A percentile compares a stretch with the other conserved stretches of the same genome.
Conservation (phyloP, 495 filamentous ascomycete genomes). For the Barbatosphaeria neglecta region DNA sequence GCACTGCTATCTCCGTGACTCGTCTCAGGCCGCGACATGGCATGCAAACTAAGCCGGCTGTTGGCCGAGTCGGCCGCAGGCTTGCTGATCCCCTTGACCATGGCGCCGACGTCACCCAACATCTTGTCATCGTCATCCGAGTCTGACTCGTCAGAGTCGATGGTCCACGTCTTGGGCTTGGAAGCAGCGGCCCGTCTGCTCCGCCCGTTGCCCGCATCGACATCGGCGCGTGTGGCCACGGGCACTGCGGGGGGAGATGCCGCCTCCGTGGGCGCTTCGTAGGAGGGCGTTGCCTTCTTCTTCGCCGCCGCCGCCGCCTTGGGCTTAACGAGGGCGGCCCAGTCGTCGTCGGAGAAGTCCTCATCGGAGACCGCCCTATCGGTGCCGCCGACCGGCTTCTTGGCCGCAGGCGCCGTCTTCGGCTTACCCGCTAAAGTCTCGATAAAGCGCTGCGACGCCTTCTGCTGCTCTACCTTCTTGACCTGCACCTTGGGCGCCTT, state of each 20-base stretch:
- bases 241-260: slow-evolving; percentile 10
- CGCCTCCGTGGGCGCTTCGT: no score
- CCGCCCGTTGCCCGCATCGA: slow-evolving; percentile 14
- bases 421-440: slow-evolving; percentile 30
- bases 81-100: slow-evolving; percentile 81
- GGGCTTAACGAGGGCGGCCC: slow-evolving; percentile 32
- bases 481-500: slow-evolving; percentile 35
- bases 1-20: slow-evolving; percentile 34
- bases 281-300: slow-evolving; percentile 15
- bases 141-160: slow-evolving; percentile 25
- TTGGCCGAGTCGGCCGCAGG: slow-evolving; percentile 31
- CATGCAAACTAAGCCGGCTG: slow-evolving; percentile 55
- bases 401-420: slow-evolving; percentile 15
- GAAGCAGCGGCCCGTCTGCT: slow-evolving; percentile 28
- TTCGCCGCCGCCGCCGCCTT: no score
- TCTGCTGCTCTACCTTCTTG: slow-evolving; percentile 8
- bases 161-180: slow-evolving; percentile 31
- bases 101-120: slow-evolving; percentile 71
- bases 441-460: slow-evolving; percentile 29
- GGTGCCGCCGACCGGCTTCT: slow-evolving; percentile 9
- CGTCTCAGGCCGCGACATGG: slow-evolving; percentile 57
- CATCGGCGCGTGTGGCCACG: neutral
- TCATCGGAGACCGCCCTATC: slow-evolving; percentile 36
- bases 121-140: slow-evolving; percentile 43
- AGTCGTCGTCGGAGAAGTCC: slow-evolving; percentile 42